A percentile compares a stretch with the other conserved stretches of the same genome.
Conservation (phyloP, 2,329 filamentous ascomycete genomes). For the Fusarium pseudograminearum region DNA sequence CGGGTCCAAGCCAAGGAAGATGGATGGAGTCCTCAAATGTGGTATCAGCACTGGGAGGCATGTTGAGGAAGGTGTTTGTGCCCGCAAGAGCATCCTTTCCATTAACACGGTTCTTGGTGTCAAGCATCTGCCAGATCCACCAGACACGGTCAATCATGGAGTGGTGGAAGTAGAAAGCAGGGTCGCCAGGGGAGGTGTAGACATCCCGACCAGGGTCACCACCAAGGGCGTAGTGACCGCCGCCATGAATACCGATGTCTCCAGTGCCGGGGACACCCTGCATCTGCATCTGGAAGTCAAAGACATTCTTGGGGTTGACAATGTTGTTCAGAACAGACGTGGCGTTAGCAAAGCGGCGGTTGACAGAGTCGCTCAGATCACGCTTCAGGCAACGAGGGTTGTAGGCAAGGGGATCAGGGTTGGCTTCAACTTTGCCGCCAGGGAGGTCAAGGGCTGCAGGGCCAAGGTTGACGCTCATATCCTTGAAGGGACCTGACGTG, state of each 20-base stretch:
- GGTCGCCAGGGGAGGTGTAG: conserved; percentile 55
- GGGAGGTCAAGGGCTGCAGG: conserved; percentile 51
- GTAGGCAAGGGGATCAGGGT: conserved; percentile 49
- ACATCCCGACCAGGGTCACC: conserved; percentile 59
- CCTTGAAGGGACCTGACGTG: conserved; percentile 61
- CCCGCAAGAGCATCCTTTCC: conserved; percentile 40
- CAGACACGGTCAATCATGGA: conserved; percentile 48
- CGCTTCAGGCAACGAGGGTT: conserved; percentile 60
- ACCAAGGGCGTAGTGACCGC: conserved; percentile 55
- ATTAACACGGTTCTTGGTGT: conserved; percentile 42
- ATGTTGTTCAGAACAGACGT: conserved; percentile 55
- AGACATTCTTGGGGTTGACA: conserved; percentile 52
- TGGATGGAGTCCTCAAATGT: conserved; percentile 47
- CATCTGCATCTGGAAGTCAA: conserved; percentile 60
- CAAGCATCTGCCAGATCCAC: conserved; percentile 50
- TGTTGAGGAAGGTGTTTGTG: conserved; percentile 46
- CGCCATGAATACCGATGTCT: conserved; percentile 53
- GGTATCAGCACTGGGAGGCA: conserved; percentile 39
- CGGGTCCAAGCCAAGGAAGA: conserved; percentile 44
- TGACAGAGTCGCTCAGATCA: conserved; percentile 49
- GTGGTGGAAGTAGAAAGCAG: conserved; percentile 53
- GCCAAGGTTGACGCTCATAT: conserved; percentile 57
- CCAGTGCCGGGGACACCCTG: conserved; percentile 51
- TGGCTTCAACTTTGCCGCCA: conserved; percentile 40
- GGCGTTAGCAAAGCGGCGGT: conserved; percentile 44